Evolutionary conservation across 192 early-diverging fungal species (phyloP).

Genomic region (Coemansia sp.): DNA sequence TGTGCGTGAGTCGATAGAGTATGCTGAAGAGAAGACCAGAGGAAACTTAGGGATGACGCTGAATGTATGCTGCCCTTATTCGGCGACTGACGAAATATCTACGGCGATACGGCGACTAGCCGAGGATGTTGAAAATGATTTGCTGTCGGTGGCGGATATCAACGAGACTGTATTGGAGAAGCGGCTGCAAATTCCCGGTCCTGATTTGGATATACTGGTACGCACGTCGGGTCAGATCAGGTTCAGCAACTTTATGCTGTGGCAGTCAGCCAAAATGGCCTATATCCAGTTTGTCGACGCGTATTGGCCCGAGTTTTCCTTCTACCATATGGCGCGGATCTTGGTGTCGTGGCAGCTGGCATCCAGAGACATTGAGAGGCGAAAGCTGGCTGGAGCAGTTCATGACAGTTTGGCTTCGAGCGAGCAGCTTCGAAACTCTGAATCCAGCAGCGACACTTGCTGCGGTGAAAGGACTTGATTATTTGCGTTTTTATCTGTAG

Average conservation of each 20-base stretch:
- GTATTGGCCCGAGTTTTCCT: constrained; percentile 94
- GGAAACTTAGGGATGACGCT: constrained; percentile 71
- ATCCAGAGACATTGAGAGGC: constrained; percentile 18
- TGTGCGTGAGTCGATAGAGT: constrained; percentile 61
- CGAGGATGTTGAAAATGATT: constrained; percentile 62
- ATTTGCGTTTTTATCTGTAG: not conserved
- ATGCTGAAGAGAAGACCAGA: constrained; percentile 67
- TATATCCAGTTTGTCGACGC: constrained; percentile 88
- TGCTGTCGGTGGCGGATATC: constrained; percentile 58
- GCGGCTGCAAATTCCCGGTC: constrained; percentile 65
- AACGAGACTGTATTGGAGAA: constrained; percentile 57
- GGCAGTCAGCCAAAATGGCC: constrained; percentile 74
- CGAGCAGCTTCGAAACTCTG: not conserved
- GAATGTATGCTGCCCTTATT: constrained; percentile 93
- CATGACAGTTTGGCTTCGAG: not conserved
- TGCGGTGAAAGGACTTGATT: constrained; percentile 7
- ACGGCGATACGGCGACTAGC: constrained; percentile 62
- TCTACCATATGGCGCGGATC: constrained; percentile 81
- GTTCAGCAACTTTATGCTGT: constrained; percentile 93
- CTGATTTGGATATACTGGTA: constrained; percentile 84
- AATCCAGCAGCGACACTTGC: constrained; percentile 16
- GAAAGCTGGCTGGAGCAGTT: constrained; percentile 12
- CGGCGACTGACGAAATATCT: constrained; percentile 88
- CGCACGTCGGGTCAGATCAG: constrained; percentile 96
- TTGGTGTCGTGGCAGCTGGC: constrained; percentile 78